Evolutionary conservation across 164 flowering plant species (phyloP).

Genomic region (Stephania yunnanensis): DNA sequence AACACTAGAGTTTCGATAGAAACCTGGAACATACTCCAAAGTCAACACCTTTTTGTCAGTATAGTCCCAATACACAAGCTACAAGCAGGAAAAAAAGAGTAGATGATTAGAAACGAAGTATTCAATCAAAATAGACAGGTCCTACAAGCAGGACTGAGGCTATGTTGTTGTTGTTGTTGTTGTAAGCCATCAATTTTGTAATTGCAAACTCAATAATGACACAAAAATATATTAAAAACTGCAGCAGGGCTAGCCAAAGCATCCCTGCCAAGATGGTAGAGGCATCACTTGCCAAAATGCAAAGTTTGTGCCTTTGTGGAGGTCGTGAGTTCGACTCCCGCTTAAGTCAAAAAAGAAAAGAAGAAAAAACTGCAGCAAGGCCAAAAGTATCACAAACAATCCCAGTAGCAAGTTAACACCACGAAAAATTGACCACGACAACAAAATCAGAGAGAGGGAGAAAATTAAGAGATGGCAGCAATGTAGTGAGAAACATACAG

Average conservation of each 20-base stretch:
- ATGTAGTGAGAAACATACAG: slow-evolving; percentile 64
- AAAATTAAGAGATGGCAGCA: slow-evolving; percentile 6
- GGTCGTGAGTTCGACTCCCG: too few relatives aligned
- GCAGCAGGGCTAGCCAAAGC: too few relatives aligned
- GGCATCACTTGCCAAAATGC: too few relatives aligned
- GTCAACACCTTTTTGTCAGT: slow-evolving; percentile 82
- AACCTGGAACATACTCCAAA: slow-evolving; percentile 96
- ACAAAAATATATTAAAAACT: background rate
- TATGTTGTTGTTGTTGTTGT: too few relatives aligned
- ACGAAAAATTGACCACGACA: background rate
- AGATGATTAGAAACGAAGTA: slow-evolving; percentile 1
- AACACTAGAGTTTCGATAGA: slow-evolving; percentile 10
- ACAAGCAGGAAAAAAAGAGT: slow-evolving; percentile 1
- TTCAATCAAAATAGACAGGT: slow-evolving; percentile 5
- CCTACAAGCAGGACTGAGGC: too few relatives aligned
- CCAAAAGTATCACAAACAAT: too few relatives aligned
- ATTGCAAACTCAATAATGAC: background rate
- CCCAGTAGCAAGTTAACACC: too few relatives aligned
- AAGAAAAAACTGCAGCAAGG: too few relatives aligned
- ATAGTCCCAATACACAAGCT: slow-evolving; percentile 92
- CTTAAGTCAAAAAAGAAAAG: too few relatives aligned
- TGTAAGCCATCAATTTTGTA: background rate
- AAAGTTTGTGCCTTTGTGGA: too few relatives aligned
- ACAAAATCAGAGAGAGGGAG: slow-evolving; percentile 1
- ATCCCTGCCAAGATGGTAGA: too few relatives aligned